Evolutionary conservation across 2,329 filamentous ascomycete species (phyloP), one percentile per base, ranked within the genome.

Genomic region (Rutstroemia sp.): DNA sequence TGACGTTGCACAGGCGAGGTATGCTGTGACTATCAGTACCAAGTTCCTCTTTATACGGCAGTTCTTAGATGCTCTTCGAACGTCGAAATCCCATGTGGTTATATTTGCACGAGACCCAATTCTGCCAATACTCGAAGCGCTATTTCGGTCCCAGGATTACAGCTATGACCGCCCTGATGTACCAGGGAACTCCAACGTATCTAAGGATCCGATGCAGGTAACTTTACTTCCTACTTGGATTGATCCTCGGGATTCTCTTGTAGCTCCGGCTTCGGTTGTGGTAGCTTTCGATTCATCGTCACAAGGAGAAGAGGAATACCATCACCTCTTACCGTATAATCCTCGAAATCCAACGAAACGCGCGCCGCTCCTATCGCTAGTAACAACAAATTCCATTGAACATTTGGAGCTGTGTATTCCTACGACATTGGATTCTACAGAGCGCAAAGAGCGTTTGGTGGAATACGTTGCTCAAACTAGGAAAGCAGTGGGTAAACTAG

Each of bases 1-100:
- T 25, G 64, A 68, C 4, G 73, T 76, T 21, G 70, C 75, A 53
- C 76, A 76, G 61, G 67, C 66, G 3, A 83, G 77, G 63, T 79
- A 82, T 60, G 75, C 77, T 1, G 74, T 77, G 55, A 77, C 77
- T 52, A 77, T 79, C 9, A 85, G 82, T 66, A 71, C 79, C 54
- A 86, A 86, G 61, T 82, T 80, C 61, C 76, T 75, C 34, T 86
- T 86, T 61, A 63, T 84, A 5, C 77, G 74, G 46, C 80, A 83
- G 59, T 70, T 86, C 3, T 65, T 84, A 30, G 70, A 76, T 19
- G 64, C 68, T 8, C 64, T 83, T 10, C 64, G 66, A n/a, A 67
- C 70, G 16, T 67, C 70, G 12, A 71, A 76, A 10, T 75, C 73
- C 39, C 78, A 75, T 38, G 67, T 86, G 7, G 68, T 83, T 14